These are phyloP conservation scores for Xylaria intraflava DNA, from an alignment of 495 filamentous ascomycete genomes.

Conservation along the genomic window DNA sequence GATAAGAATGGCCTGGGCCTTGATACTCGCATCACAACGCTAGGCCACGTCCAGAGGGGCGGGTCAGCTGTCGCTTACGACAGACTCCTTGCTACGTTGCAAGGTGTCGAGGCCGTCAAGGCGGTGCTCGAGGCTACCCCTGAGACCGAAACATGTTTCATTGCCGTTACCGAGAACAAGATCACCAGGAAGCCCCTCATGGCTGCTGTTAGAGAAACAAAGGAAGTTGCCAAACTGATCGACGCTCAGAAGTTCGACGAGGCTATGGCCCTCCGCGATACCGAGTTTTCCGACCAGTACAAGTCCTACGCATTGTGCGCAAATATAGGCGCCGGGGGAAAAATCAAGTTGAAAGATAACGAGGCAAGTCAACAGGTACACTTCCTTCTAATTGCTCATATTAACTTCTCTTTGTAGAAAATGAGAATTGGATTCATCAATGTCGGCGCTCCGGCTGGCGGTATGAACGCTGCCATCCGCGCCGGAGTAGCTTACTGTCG, in stretches of 20 bases:
- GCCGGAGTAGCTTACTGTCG: conserved; percentile 94
- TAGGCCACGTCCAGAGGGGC: conserved; percentile 94
- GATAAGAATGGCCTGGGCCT: conserved; percentile 61
- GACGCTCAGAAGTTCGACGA: conserved; percentile 70
- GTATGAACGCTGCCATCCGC: conserved; percentile 96
- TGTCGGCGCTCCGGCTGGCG: conserved; percentile 95
- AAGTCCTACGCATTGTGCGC: conserved; percentile 86
- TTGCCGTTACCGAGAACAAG: conserved; percentile 96
- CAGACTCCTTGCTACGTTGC: conserved; percentile 83
- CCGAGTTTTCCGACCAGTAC: conserved; percentile 92
- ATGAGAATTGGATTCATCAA: conserved; percentile 95
- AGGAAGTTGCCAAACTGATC: conserved; percentile 76
- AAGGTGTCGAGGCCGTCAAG: conserved; percentile 93
- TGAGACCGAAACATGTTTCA: conserved; percentile 85
- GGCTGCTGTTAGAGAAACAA: conserved; percentile 78
- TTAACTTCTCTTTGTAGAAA: conserved; percentile 43
- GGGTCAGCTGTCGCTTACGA: conserved; percentile 91
- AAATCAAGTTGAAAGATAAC: conserved; percentile 54
- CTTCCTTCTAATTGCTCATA: neutral
- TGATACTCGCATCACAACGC: conserved; percentile 90
- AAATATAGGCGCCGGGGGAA: conserved; percentile 40
- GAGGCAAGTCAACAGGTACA: conserved; percentile 49
- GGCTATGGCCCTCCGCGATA: conserved; percentile 82
- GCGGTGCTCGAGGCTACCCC: conserved; percentile 91
- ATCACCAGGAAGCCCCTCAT: conserved; percentile 83